Base-by-base conservation (phyloP, 2,329 filamentous ascomycete genomes). In the Monilinia aucupariae region DNA sequence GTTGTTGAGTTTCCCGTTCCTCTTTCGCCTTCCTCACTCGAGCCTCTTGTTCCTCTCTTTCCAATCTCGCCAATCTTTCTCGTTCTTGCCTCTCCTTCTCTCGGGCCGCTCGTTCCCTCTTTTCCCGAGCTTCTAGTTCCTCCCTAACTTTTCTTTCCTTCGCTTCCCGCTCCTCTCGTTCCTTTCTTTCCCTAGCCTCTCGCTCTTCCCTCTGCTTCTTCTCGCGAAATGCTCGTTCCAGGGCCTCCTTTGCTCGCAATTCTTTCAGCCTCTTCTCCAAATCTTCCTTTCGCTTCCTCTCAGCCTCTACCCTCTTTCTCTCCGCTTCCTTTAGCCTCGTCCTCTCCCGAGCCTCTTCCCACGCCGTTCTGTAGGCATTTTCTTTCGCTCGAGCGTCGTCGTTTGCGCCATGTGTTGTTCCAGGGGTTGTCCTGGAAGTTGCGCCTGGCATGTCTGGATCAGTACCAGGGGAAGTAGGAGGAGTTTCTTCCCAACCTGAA, bases 261-360 rank as follows among this genome's bases (percentile, higher is more conserved):
- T 86, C 83, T 39, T 77, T 81, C 2, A 85, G 72, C 61, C 79
- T 76, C 63, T 77, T 80, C 43, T 81, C 77, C 3, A 80, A 76
- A n/a, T 85, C 82, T 41, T 85, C 83, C 48, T 80, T 81, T 66
- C 81, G 78, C 67, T 84, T 83, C 66, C 83, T 80, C 66, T 88
- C 85, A 3, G 83, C 84, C 66, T 86, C 84, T 66, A 79, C 81
- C 2, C 77, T 77, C 70, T 81, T 86, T 13, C 85, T 84, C 67
- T 88, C 86, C 71, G 85, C 87, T 68, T 88, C 85, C 84, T 85
- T 89, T 2, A 59, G 82, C 50, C 82, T 78, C 25, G 82, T 87
- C 68, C 89, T 86, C 70, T 90, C 87, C 61, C 86, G 79, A 4
- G 86, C 87, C 72, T 84, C 88, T 68, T 89, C 86, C 87, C 87